A percentile compares a stretch with the other conserved stretches of the same genome.
phyloP scores from a whole-genome alignment of 179 eudicot species.

The Patellifolia procumbens region DNA sequence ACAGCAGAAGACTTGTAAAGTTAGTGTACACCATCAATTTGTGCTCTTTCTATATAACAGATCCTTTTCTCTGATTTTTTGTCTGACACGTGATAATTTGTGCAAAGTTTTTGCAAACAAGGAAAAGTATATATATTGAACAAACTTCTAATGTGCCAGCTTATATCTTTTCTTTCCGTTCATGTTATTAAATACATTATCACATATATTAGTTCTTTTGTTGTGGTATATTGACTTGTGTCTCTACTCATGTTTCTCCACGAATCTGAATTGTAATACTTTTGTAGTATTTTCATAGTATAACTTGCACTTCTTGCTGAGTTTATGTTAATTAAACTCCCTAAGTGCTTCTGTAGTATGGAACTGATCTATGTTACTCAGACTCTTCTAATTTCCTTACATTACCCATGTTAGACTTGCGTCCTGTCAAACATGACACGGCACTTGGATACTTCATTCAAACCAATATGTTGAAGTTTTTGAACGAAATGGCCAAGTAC shows the following conservation, averaged over 20 bases:
- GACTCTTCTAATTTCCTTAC: no score
- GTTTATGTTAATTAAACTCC: neutral
- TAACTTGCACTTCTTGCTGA: neutral
- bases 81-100: neutral
- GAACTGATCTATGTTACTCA: no score
- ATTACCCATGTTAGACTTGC: no score
- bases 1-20: conserved; percentile 19
- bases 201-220: no score
- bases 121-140: neutral
- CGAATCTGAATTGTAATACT: neutral
- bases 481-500: no score
- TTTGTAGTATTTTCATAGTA: neutral
- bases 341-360: neutral
- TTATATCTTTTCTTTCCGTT: no score
- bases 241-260: neutral
- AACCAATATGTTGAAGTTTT: no score
- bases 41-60: neutral
- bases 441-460: no score
- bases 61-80: neutral
- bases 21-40: conserved; percentile 9
- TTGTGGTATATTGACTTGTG: neutral
- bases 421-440: no score
- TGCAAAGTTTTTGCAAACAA: neutral
- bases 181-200: no score
- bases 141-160: neutral